These are phyloP conservation scores for Alternaria rosae DNA, from an alignment of 2,329 filamentous ascomycete genomes.

Conservation along the genomic window DNA sequence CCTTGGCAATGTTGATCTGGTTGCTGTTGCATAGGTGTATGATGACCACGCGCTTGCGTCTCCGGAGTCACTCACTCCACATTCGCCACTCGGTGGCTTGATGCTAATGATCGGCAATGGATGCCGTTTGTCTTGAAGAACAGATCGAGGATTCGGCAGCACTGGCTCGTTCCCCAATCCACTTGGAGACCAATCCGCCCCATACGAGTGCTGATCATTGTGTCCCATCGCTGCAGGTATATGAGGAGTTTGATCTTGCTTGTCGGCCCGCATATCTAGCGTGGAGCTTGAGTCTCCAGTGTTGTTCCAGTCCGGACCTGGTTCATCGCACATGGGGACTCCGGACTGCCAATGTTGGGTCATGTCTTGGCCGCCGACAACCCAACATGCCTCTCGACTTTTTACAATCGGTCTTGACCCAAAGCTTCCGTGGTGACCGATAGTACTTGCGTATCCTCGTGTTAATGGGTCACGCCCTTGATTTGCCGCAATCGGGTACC, in stretches of 20 bases:
- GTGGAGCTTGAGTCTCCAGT: fast-evolving
- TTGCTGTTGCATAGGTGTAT: not conserved
- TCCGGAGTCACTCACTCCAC: not conserved
- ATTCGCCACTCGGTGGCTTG: not conserved
- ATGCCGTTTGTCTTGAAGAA: not conserved
- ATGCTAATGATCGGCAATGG: not conserved
- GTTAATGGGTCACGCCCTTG: not conserved
- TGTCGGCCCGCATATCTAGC: too few relatives aligned
- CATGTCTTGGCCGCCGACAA: not conserved
- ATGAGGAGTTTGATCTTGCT: fast-evolving
- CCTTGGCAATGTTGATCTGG: not conserved
- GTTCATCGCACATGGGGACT: too few relatives aligned
- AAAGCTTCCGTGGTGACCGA: too few relatives aligned
- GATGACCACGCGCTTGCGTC: not conserved
- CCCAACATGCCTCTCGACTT: too few relatives aligned
- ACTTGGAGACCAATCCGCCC: too few relatives aligned
- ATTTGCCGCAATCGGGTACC: not conserved
- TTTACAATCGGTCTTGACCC: not conserved
- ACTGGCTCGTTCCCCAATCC: not conserved
- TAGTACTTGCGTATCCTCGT: not conserved
- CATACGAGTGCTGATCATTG: not conserved
- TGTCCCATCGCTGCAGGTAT: not conserved
- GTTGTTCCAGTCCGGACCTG: not conserved
- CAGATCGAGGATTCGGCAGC: not conserved
- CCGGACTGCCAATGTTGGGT: not conserved